A percentile compares a stretch with the other conserved stretches of the same genome.
These are phyloP conservation scores for Diaporthe aspalathi DNA, from an alignment of 2,329 filamentous ascomycete species.

Conservation along the genomic window DNA sequence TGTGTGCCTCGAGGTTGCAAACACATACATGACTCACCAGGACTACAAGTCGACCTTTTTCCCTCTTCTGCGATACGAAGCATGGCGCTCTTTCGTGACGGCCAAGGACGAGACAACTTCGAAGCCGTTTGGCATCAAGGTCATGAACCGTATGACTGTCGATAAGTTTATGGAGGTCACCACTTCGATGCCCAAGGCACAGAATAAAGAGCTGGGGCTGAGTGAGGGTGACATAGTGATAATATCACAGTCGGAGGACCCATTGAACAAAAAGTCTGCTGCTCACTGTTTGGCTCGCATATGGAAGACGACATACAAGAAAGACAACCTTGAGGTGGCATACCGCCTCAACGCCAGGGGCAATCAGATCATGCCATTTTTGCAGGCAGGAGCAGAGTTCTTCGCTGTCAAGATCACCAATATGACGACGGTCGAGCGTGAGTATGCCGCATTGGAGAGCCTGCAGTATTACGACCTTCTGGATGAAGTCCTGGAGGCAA, in stretches of 20 bases:
- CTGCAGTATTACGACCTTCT: constrained; percentile 96
- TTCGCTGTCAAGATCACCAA: constrained; percentile 88
- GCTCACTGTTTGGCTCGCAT: constrained; percentile 90
- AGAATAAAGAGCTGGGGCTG: constrained; percentile 78
- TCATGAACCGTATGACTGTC: constrained; percentile 88
- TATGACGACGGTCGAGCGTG: constrained; percentile 93
- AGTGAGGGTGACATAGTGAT: constrained; percentile 90
- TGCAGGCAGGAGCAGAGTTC: constrained; percentile 77
- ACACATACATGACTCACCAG: constrained; percentile 78
- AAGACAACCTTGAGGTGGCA: constrained; percentile 82
- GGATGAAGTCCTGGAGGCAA: constrained; percentile 86
- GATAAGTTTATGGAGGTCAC: constrained; percentile 94
- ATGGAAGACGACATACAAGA: constrained; percentile 82
- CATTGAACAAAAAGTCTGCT: constrained; percentile 72
- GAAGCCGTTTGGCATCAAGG: constrained; percentile 86
- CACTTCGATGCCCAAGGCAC: constrained; percentile 78
- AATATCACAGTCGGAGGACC: constrained; percentile 78
- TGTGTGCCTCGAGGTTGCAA: constrained; percentile 80
- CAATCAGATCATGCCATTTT: constrained; percentile 69
- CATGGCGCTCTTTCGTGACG: constrained; percentile 94
- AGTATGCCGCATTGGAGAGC: constrained; percentile 91
- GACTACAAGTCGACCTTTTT: constrained; percentile 93
- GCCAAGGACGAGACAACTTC: constrained; percentile 86
- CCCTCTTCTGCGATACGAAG: constrained; percentile 89
- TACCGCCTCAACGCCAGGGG: constrained; percentile 81